Evolutionary conservation across 1,284 basidiomycete genomes (phyloP).

Genomic region (Cutaneotrichosporon sp.): DNA sequence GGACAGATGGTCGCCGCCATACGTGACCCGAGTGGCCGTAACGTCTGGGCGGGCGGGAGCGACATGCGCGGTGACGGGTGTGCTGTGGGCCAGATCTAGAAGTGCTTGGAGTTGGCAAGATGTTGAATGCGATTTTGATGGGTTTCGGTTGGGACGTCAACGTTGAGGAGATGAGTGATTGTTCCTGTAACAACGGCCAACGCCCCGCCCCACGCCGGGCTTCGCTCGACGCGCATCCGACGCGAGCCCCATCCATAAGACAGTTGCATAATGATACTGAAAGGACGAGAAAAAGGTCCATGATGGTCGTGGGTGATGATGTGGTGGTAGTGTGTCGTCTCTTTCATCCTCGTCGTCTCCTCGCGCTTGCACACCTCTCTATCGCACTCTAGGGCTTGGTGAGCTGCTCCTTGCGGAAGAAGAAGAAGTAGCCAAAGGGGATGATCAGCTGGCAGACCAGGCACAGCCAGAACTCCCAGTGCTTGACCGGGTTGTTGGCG

Average conservation of each 20-base stretch:
- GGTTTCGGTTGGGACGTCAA: no score
- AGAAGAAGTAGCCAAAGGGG: constrained; percentile 88
- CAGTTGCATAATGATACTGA: constrained; percentile 9
- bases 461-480: constrained; percentile 77
- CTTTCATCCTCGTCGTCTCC: not conserved
- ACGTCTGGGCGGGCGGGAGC: constrained; percentile 83
- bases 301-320: not conserved
- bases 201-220: not conserved
- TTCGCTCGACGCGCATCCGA: not conserved
- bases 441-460: constrained; percentile 66
- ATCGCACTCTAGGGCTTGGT: constrained; percentile 41
- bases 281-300: constrained; percentile 6
- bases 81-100: constrained; percentile 77
- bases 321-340: constrained; percentile 3
- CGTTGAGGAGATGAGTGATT: no score
- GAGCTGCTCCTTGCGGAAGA: constrained; percentile 60
- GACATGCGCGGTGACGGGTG: constrained; percentile 85
- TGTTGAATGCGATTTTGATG: not conserved
- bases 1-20: constrained; percentile 84
- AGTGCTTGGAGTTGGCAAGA: not conserved
- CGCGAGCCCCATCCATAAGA: not conserved
- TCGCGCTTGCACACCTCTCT: not conserved
- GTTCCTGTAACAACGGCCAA: no score
- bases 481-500: constrained; percentile 47
- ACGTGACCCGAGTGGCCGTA: constrained; percentile 61